phyloP scores from a whole-genome alignment of 345 rosid genomes.

The Jatropha curcas region DNA sequence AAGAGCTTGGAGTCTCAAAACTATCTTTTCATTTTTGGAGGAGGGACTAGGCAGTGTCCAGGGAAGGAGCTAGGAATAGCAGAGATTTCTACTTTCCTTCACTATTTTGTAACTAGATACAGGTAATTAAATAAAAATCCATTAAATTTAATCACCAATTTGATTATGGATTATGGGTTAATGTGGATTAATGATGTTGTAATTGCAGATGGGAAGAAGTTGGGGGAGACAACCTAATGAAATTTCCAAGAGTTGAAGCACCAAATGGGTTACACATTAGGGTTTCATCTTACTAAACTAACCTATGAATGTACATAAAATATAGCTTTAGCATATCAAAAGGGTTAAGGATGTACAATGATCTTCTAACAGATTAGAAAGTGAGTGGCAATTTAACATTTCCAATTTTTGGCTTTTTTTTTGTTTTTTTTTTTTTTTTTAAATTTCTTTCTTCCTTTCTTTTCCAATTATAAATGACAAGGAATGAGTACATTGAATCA shows the following conservation, averaged over 20 bases:
- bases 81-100: conserved; percentile 86
- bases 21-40: conserved; percentile 72
- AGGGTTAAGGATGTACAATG: conserved; percentile 16
- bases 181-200: not conserved
- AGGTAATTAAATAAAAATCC: conserved; percentile 37
- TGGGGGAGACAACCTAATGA: conserved; percentile 66
- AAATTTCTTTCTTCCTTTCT: too few relatives aligned
- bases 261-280: conserved; percentile 84
- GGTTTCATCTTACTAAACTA: conserved; percentile 50
- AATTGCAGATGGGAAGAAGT: conserved; percentile 85
- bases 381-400: conserved; percentile 11
- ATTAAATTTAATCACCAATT: not conserved
- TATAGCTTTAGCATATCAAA: conserved; percentile 9
- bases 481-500: too few relatives aligned
- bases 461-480: too few relatives aligned
- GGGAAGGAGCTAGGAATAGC: conserved; percentile 92
- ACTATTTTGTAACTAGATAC: conserved; percentile 85
- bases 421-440: too few relatives aligned
- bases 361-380: conserved; percentile 27
- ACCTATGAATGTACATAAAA: conserved; percentile 27
- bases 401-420: conserved; percentile 9
- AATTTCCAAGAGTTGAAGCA: conserved; percentile 93
- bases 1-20: conserved; percentile 60
- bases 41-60: conserved; percentile 88
- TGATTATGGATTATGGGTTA: not conserved